Percentiles rank a stretch among this genome's conserved stretches.
phyloP scores from a whole-genome alignment of 2,329 filamentous ascomycete species.

The Geosmithia morbida region DNA sequence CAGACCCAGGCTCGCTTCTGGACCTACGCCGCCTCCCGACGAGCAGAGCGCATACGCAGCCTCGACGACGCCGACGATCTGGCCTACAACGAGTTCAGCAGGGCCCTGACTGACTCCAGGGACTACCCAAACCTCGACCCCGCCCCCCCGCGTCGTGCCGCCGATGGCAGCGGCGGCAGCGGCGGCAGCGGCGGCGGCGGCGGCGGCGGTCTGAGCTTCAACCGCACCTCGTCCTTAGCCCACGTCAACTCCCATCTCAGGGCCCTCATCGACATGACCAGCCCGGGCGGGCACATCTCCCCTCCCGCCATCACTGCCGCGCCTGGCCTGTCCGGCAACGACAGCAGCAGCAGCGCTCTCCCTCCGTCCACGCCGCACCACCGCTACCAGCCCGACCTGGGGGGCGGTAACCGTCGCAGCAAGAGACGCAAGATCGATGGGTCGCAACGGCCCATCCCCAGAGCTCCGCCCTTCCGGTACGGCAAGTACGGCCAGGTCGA shows the following conservation, averaged over 20 bases:
- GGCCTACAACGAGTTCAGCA: constrained; percentile 11
- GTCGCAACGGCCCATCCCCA: constrained; percentile 37
- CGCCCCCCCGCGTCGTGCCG: constrained; percentile 4
- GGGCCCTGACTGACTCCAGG: constrained; percentile 12
- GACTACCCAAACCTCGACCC: constrained; percentile 1
- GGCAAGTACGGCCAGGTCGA: constrained; percentile 81
- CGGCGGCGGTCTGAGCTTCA: constrained; percentile 19
- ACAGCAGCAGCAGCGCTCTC: constrained; percentile 6
- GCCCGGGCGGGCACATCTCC: constrained; percentile 6
- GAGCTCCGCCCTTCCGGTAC: constrained; percentile 53
- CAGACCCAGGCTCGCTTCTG: constrained; percentile 4
- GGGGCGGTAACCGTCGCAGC: constrained; percentile 34
- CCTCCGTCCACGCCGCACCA: constrained; percentile 16
- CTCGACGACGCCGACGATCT: constrained; percentile 10
- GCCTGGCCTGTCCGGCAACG: too few species aligned
- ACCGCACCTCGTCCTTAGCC: constrained; percentile 18
- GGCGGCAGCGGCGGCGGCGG: constrained; percentile 10
- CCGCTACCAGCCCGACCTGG: constrained; percentile 20
- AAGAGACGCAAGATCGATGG: constrained; percentile 58
- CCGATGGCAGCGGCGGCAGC: constrained; percentile 4
- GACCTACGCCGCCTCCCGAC: constrained; percentile 12
- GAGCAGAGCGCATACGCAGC: constrained; percentile 20
- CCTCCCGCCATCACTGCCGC: too few species aligned
- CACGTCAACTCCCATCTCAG: constrained; percentile 28
- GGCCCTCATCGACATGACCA: constrained; percentile 24